These are phyloP conservation scores for Hygrocybe punicea DNA, from an alignment of 768 basidiomycete species.

Conservation along the genomic window DNA sequence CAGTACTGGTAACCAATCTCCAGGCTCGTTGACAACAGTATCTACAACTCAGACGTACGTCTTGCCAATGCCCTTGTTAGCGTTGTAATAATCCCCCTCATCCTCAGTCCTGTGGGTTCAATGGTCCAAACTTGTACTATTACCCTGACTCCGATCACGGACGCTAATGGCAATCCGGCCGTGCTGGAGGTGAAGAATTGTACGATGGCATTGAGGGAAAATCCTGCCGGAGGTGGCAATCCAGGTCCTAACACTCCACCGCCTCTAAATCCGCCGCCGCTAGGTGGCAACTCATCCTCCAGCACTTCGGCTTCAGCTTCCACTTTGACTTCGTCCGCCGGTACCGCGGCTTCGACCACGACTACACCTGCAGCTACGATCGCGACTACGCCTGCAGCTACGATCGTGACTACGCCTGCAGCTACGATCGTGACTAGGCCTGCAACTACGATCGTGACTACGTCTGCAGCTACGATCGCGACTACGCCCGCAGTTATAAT, in stretches of 20 bases:
- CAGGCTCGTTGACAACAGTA: slow-evolving; percentile 35
- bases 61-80: slow-evolving; percentile 5
- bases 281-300: slow-evolving; percentile 11
- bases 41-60: slow-evolving; percentile 49
- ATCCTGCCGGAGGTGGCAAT: neutral
- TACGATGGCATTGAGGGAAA: slow-evolving; percentile 34
- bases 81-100: slow-evolving; percentile 4
- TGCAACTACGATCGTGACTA: slow-evolving; percentile 14
- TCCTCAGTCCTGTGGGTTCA: slow-evolving; percentile 45
- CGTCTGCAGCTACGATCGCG: slow-evolving; percentile 2
- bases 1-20: neutral
- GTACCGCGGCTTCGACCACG: slow-evolving; percentile 16
- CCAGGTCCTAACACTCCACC: slow-evolving; percentile 1
- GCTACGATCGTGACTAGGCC: slow-evolving; percentile 21
- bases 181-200: slow-evolving; percentile 55
- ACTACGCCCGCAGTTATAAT: neutral
- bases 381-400: neutral
- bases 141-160: slow-evolving; percentile 53
- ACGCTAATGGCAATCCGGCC: slow-evolving; percentile 45
- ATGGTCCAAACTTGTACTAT: slow-evolving; percentile 59
- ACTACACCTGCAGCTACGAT: slow-evolving; percentile 7
- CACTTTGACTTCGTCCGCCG: slow-evolving; percentile 11
- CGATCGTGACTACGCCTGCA: slow-evolving; percentile 15
- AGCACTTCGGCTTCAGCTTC: slow-evolving; percentile 13
- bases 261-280: neutral